These are phyloP conservation scores for Gossypioides kirkii DNA, from an alignment of 345 rosid genomes.

Conservation along the genomic window DNA sequence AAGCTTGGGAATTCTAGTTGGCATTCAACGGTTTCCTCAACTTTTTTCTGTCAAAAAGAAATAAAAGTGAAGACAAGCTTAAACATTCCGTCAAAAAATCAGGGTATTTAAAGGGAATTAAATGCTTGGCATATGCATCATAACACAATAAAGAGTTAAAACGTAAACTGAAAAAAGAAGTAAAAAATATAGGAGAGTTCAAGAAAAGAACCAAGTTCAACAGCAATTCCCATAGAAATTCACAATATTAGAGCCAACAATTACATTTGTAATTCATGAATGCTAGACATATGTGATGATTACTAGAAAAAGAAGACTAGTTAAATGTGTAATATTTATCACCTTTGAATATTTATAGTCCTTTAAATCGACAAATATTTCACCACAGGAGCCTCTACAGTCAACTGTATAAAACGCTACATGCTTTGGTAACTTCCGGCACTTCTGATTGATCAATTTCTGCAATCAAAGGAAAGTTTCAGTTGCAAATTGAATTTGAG, in stretches of 20 bases:
- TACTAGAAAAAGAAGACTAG: neutral
- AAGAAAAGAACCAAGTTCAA: neutral
- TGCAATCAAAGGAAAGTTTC: constrained; percentile 20
- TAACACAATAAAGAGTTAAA: neutral
- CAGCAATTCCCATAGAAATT: neutral
- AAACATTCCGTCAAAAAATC: neutral
- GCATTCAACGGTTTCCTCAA: constrained; percentile 55
- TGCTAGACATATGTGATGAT: neutral
- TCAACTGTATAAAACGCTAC: constrained; percentile 87
- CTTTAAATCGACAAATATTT: constrained; percentile 85
- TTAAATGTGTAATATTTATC: neutral
- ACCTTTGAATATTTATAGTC: constrained; percentile 63
- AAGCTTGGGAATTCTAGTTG: constrained; percentile 66
- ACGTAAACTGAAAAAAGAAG: neutral
- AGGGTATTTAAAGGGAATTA: neutral
- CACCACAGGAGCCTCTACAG: constrained; percentile 83
- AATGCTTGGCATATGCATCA: neutral
- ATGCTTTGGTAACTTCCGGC: constrained; percentile 64
- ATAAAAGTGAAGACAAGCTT: constrained; percentile 5
- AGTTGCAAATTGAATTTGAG: neutral
- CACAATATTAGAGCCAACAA: neutral
- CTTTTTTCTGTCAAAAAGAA: constrained; percentile 50
- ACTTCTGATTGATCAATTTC: constrained; percentile 75
- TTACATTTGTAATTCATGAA: neutral
- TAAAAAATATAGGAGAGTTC: neutral